Conservation (phyloP, 768 basidiomycete genomes). For the Lactarius pseudohatsudake region DNA sequence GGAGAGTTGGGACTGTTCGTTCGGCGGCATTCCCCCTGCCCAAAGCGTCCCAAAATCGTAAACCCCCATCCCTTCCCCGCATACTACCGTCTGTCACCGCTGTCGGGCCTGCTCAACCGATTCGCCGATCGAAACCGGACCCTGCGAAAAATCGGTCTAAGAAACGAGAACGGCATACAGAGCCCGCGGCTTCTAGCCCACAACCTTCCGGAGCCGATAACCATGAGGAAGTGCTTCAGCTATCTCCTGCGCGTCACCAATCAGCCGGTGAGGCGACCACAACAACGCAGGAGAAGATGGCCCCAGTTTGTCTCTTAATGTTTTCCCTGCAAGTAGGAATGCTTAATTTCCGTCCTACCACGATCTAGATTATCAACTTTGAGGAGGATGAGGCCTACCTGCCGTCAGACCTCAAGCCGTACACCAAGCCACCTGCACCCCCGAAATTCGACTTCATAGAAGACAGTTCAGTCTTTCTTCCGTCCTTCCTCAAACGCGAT, state of each 20-base stretch:
- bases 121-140: conserved; percentile 12
- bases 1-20: conserved; percentile 4
- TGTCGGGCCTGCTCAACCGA: conserved; percentile 6
- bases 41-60: conserved; percentile 18
- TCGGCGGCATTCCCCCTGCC: conserved; percentile 21
- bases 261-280: conserved; percentile 10
- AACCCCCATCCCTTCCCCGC: conserved; percentile 14
- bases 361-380: conserved; percentile 25
- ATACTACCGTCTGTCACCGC: not conserved
- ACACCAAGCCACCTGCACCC: conserved; percentile 18
- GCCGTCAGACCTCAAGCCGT: conserved; percentile 25
- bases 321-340: not conserved
- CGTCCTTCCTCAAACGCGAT: conserved; percentile 26
- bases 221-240: conserved; percentile 15
- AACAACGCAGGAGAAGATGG: conserved; percentile 17
- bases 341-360: conserved; percentile 26
- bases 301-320: conserved; percentile 17
- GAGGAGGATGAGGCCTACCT: conserved; percentile 26
- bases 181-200: conserved; percentile 2
- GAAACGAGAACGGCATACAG: conserved; percentile 1
- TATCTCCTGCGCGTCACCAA: conserved; percentile 11
- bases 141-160: conserved; percentile 1
- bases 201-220: conserved; percentile 14
- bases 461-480: conserved; percentile 23
- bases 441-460: conserved; percentile 26